Evolutionary conservation across 345 rosid genomes (phyloP), one percentile per base, ranked within the genome.

Genomic region (Aurinia saxatilis): DNA sequence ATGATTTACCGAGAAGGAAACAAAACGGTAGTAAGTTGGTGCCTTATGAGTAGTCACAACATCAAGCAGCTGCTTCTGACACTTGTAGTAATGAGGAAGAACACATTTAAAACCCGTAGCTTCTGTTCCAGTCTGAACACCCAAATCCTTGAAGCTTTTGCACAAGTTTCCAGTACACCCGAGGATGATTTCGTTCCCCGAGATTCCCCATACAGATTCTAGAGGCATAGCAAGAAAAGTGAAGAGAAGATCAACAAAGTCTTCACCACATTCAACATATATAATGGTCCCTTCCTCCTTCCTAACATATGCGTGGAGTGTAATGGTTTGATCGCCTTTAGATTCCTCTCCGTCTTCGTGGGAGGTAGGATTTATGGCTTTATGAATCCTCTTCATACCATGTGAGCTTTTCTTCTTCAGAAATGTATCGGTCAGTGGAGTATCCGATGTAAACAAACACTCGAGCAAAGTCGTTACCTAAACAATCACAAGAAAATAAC

Each of bases 381-480:
- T 13, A 13, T 17, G 16, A 37, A 45, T 17, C 50, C 53, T 63
- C 29, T 25, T 25, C 35, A 50, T 12, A 27, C 10, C 23, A 12
- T 15, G 1, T 2, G 67, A 50, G 23, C 57, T 38, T 58, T 67
- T 38, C 37, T 41, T 67, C 10, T 5, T 38, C 50, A 67, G 52
- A 40, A 59, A 67, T 0, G 64, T 16, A 17, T 67, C 66, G 1
- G 72, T 67, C 39, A 67, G 40, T 11, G 72, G 60, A 38, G 72
- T 17, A 15, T 49, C 50, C 0, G 72, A 67, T 8, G 64, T 30
- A 19, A 67, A 58, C 10, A 60, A 27, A 38, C 57, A 36, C 50
- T 49, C 57, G 16, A 50, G 33, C 41, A 67, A 53, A 23, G 38
- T 31, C 16, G 36, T 8, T 12, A 50, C n/a, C n/a, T n/a, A n/a